A percentile compares a stretch with the other conserved stretches of the same genome.
phyloP scores from a whole-genome alignment of 305 asterid species.

The Solanum hybrid region DNA sequence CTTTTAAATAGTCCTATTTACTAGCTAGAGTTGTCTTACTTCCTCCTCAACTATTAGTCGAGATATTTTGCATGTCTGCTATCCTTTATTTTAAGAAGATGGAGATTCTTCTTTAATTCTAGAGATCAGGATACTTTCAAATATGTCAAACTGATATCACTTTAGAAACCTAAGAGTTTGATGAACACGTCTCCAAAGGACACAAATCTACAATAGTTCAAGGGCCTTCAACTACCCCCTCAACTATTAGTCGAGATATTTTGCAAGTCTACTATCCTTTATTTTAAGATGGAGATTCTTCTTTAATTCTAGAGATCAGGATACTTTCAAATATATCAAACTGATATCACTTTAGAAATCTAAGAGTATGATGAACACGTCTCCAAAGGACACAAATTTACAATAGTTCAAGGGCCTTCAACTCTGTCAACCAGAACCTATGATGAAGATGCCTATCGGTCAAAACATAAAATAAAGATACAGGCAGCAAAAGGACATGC shows the following conservation, averaged over 20 bases:
- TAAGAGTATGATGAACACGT: background rate
- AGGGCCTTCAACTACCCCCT: background rate
- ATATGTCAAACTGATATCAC: background rate
- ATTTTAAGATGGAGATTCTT: background rate
- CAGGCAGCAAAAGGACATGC: background rate
- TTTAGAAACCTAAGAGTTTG: background rate
- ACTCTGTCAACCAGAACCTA: background rate
- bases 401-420: background rate
- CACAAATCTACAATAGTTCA: background rate
- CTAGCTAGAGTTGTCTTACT: background rate
- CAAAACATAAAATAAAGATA: background rate
- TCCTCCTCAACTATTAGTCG: background rate
- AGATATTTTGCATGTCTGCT: background rate
- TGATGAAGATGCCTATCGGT: background rate
- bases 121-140: background rate
- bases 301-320: background rate
- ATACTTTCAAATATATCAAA: background rate
- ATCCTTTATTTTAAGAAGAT: background rate
- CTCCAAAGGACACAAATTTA: background rate
- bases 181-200: background rate
- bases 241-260: background rate
- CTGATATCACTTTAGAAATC: background rate
- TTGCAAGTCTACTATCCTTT: background rate
- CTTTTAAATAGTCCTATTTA: background rate
- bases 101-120: background rate